phyloP scores from a whole-genome alignment of 495 filamentous ascomycete species.

The Tuber borchii region DNA sequence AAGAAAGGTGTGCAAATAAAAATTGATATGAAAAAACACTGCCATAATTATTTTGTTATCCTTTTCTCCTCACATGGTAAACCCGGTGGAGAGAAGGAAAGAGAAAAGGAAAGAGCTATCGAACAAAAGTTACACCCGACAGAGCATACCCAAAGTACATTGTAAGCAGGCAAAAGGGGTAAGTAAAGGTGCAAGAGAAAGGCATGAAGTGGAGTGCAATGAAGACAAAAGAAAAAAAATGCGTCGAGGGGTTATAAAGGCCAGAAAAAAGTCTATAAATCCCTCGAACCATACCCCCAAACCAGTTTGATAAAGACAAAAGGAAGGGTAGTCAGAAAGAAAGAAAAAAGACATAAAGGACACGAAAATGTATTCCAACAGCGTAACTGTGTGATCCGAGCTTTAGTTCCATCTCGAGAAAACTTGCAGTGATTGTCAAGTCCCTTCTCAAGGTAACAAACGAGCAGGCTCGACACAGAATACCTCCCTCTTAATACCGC shows the following conservation, averaged over 20 bases:
- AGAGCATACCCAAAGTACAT: not conserved
- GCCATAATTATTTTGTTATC: not conserved
- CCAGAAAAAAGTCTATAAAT: constrained; percentile 11
- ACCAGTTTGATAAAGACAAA: constrained; percentile 3
- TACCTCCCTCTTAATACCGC: constrained; percentile 6
- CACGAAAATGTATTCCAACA: constrained; percentile 34
- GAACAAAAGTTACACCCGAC: constrained; percentile 3
- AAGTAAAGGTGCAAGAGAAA: not conserved
- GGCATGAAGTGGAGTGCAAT: not conserved
- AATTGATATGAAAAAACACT: not conserved
- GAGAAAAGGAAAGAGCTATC: not conserved
- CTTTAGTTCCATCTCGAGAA: constrained; percentile 38
- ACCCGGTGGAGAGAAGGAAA: not conserved
- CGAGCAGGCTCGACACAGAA: constrained; percentile 35
- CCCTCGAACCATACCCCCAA: not conserved
- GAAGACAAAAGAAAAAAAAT: not conserved
- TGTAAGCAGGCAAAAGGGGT: not conserved
- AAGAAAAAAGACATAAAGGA: constrained; percentile 9
- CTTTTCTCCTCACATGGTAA: not conserved
- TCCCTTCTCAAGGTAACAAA: constrained; percentile 39
- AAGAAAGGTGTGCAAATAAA: not conserved
- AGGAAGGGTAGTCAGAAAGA: constrained; percentile 4
- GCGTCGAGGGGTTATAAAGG: constrained; percentile 16
- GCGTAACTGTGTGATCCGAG: constrained; percentile 33
- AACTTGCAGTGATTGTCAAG: constrained; percentile 42